A percentile compares a stretch with the other conserved stretches of the same genome.
phyloP scores from a whole-genome alignment of 805 yeast genomes.

The Peterozyma xylosa region DNA sequence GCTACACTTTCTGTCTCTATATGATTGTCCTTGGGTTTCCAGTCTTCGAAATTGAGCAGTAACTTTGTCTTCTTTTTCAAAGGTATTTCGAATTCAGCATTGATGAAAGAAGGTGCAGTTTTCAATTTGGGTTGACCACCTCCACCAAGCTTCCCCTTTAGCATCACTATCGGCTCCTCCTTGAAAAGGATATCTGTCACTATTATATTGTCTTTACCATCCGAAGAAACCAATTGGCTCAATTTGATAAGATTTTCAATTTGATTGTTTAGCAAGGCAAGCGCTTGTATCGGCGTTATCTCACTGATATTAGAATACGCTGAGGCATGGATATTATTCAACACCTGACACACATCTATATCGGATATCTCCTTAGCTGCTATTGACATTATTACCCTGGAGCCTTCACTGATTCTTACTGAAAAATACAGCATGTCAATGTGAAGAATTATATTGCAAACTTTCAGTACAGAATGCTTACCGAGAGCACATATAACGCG shows the following conservation, averaged over 20 bases:
- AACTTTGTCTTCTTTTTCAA: constrained; percentile 2
- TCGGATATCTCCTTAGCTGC: constrained; percentile 15
- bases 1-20: neutral
- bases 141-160: no score
- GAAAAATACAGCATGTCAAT: no score
- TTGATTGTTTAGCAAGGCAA: constrained; percentile 19
- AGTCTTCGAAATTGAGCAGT: constrained; percentile 3
- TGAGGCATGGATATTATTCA: constrained; percentile 41
- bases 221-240: constrained; percentile 10
- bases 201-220: neutral
- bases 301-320: constrained; percentile 26
- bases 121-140: no score
- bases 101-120: neutral
- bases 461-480: no score
- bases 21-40: no score
- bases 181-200: no score
- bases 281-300: constrained; percentile 19
- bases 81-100: neutral
- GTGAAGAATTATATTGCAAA: no score
- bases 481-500: no score
- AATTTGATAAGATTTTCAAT: constrained; percentile 17
- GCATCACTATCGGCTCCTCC: no score
- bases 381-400: no score
- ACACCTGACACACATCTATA: constrained; percentile 46
- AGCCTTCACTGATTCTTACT: no score